These are phyloP conservation scores for Pythium oligandrum DNA, from an alignment of 352 stramenopile genomes.

Conservation along the genomic window DNA sequence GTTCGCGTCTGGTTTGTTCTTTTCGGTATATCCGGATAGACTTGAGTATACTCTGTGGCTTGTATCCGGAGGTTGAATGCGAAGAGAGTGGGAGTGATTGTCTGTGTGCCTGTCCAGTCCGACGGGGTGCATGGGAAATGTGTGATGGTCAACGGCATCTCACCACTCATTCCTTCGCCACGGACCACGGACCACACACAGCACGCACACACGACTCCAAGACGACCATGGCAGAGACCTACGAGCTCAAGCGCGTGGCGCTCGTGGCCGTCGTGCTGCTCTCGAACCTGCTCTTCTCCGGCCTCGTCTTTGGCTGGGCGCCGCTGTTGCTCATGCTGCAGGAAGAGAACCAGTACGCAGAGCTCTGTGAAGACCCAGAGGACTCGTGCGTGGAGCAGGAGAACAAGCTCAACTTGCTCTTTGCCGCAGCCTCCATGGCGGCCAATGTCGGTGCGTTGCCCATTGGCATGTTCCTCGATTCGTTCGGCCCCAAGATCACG, in stretches of 20 bases:
- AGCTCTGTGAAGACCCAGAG: conserved; percentile 38
- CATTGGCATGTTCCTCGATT: conserved; percentile 71
- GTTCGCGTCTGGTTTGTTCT: too few relatives aligned
- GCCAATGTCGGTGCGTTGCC: conserved; percentile 65
- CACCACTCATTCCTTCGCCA: too few relatives aligned
- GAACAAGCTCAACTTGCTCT: conserved; percentile 74
- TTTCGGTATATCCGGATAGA: too few relatives aligned
- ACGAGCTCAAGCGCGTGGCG: conserved; percentile 27
- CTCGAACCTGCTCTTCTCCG: conserved; percentile 69
- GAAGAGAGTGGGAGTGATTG: too few relatives aligned
- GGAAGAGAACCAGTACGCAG: conserved; percentile 70
- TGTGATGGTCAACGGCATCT: too few relatives aligned
- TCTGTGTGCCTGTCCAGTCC: too few relatives aligned
- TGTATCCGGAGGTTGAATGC: too few relatives aligned
- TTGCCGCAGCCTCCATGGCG: conserved; percentile 62
- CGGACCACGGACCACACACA: too few relatives aligned
- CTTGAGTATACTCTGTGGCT: too few relatives aligned
- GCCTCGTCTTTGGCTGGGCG: conserved; percentile 79
- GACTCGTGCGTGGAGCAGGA: conserved; percentile 51
- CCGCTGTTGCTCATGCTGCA: conserved; percentile 70
- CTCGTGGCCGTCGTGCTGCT: conserved; percentile 55
- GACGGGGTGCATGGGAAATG: too few relatives aligned
- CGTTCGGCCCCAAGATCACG: conserved; percentile 43
- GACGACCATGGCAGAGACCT: too few relatives aligned
- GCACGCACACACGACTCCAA: too few relatives aligned